Evolutionary conservation across 2,329 filamentous ascomycete species (phyloP), one percentile per base, ranked within the genome.

Genomic region (Aspergillus chevalieri): DNA sequence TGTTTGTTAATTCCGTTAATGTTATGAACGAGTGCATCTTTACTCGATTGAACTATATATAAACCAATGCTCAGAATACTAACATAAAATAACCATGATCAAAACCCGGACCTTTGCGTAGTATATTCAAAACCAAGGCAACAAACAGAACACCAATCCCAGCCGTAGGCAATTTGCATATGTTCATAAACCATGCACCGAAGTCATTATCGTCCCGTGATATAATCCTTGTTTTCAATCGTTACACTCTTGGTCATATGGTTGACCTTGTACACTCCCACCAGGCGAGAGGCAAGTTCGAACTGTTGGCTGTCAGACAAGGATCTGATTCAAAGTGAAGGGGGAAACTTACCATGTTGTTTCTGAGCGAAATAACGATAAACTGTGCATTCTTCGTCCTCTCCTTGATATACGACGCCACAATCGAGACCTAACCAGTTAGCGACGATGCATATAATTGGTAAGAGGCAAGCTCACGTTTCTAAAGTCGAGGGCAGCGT

Each of bases 201-300:
- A 17, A 41, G 15, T 51, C 52, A 59, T 65, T 54, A 65, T 47
- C 65, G 65, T 43, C 65, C 59, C 14, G 57, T 64, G 58, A 87
- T 87, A 65, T 85, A 93, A 71, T 93, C 87, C 58, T 77, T 78
- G 72, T 93, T 93, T 71, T 93, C 88, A 55, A 93, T 89, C 47
- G 88, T 90, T 19, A 93, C 87, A 69, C 87, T 91, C 81, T 92
- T 93, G 53, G 88, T 93, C 83, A 97, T 98, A 71, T 98, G 92
- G 72, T 95, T 97, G 68, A 98, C 93, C 78, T 98, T 98, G 78
- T 98, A 98, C 49, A 98, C 93, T 59, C 94, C 94, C 12, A 98
- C 90, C 52, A 98, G 80, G 49, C 94, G 82, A 50, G 89, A 84
- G n/a, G 94, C 92, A 55, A 98, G 83, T 77, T 98, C 93, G 71